These are phyloP conservation scores for Erysimum cheiri DNA, from an alignment of 441 rosid genomes.

Conservation along the genomic window DNA sequence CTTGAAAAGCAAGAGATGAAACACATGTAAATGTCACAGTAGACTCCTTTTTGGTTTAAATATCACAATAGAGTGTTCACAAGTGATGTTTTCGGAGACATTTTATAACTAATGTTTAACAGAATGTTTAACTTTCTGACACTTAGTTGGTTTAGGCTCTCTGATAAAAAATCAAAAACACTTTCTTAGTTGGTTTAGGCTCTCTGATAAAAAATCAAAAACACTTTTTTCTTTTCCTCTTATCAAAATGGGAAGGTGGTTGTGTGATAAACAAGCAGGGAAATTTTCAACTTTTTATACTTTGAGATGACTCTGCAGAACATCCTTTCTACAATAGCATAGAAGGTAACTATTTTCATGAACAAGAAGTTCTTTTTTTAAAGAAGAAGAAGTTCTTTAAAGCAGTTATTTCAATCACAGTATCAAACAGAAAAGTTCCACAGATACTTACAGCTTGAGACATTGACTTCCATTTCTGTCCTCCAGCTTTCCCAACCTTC, in stretches of 20 bases:
- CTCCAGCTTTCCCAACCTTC: slow-evolving; percentile 84
- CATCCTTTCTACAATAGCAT: slow-evolving; percentile 2
- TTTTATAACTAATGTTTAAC: background rate
- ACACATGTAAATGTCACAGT: slow-evolving; percentile 32
- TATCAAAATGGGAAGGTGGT: background rate
- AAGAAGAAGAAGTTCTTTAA: background rate
- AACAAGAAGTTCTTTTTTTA: background rate
- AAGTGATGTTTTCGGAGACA: background rate
- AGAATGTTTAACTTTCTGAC: background rate
- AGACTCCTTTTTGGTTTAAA: background rate
- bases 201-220: background rate
- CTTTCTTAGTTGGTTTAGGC: background rate
- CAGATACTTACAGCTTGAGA: slow-evolving; percentile 57
- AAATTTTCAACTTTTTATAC: background rate
- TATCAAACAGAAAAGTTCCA: slow-evolving; percentile 3
- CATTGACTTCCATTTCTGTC: slow-evolving; percentile 71
- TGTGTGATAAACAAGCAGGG: background rate
- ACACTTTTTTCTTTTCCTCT: background rate
- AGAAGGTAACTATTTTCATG: background rate
- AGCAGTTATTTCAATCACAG: slow-evolving; percentile 5
- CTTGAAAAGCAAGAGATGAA: slow-evolving; percentile 42
- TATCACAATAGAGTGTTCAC: background rate
- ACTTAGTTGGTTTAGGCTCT: slow-evolving; percentile 1
- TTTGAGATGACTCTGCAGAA: background rate
- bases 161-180: background rate